These are phyloP conservation scores for Jamesozyma rosinii DNA, from an alignment of 805 yeast genomes.

Conservation along the genomic window DNA sequence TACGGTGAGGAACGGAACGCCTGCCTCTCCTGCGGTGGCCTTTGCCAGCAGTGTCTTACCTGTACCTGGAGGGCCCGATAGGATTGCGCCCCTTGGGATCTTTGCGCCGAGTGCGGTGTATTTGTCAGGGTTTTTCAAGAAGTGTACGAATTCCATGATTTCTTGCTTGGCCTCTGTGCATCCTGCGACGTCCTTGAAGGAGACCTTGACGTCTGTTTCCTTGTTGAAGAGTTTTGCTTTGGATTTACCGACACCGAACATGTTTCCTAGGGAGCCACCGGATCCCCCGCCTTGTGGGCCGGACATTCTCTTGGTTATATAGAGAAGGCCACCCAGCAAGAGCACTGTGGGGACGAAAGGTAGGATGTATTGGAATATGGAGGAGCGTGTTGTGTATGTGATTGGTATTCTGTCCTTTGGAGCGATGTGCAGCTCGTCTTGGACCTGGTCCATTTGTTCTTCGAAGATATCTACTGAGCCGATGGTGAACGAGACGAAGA, in stretches of 20 bases:
- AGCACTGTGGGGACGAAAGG: constrained; percentile 75
- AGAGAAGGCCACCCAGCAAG: constrained; percentile 64
- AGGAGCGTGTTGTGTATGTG: constrained; percentile 58
- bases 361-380: constrained; percentile 51
- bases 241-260: constrained; percentile 70
- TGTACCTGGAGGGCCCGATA: constrained; percentile 95
- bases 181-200: constrained; percentile 87
- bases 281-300: constrained; percentile 39
- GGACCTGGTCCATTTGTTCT: constrained; percentile 66
- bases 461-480: constrained; percentile 84
- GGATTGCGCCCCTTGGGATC: constrained; percentile 89
- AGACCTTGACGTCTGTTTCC: constrained; percentile 71
- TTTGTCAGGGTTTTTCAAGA: constrained; percentile 73
- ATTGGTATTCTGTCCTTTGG: constrained; percentile 69
- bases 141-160: constrained; percentile 89
- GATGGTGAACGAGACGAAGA: constrained; percentile 65
- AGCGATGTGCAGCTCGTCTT: constrained; percentile 60
- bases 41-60: constrained; percentile 89
- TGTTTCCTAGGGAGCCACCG: constrained; percentile 33
- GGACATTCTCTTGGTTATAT: constrained; percentile 35
- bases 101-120: constrained; percentile 87
- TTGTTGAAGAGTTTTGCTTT: constrained; percentile 75
- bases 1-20: constrained; percentile 84
- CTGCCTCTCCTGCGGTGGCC: constrained; percentile 96
- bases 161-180: constrained; percentile 91